Evolutionary conservation across 176 grass and related monocot species (phyloP).

Genomic region (Oryza rufipogon): DNA sequence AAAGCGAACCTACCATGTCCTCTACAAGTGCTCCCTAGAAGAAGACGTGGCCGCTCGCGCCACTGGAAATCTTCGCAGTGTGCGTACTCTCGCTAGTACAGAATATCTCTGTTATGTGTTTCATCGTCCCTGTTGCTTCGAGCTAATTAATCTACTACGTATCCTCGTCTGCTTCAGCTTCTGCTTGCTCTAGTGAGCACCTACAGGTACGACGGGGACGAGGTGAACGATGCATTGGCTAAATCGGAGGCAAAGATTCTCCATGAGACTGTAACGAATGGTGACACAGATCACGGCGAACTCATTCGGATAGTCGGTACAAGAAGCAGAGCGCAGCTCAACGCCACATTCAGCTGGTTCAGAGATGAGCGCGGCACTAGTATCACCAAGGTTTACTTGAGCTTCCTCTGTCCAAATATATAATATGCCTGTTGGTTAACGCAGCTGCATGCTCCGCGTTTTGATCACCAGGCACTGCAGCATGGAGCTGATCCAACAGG

Average conservation of each 20-base stretch:
- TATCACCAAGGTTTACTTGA: conserved; percentile 61
- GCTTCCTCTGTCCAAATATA: not conserved
- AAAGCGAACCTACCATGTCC: conserved; percentile 74
- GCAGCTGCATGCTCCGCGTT: not conserved
- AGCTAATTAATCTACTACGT: not conserved
- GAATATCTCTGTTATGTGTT: not conserved
- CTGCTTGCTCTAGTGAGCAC: conserved; percentile 61
- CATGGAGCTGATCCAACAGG: conserved; percentile 39
- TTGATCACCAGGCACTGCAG: conserved; percentile 59
- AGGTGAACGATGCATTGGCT: conserved; percentile 54
- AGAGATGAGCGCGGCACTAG: conserved; percentile 49
- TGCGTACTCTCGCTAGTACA: not conserved
- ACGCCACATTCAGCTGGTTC: conserved; percentile 69
- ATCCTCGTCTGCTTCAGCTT: conserved; percentile 45
- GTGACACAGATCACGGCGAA: conserved; percentile 48
- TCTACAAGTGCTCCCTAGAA: conserved; percentile 71
- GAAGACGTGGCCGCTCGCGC: conserved; percentile 72
- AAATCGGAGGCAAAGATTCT: conserved; percentile 63
- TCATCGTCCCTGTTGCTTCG: not conserved
- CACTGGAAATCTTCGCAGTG: conserved; percentile 55
- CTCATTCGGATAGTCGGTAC: conserved; percentile 76
- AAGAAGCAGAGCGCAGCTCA: conserved; percentile 78
- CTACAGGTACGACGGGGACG: conserved; percentile 72
- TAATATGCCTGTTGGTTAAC: not conserved
- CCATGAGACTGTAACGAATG: conserved; percentile 43